These are phyloP conservation scores for Psidium guajava DNA, from an alignment of 345 rosid genomes.

Conservation along the genomic window DNA sequence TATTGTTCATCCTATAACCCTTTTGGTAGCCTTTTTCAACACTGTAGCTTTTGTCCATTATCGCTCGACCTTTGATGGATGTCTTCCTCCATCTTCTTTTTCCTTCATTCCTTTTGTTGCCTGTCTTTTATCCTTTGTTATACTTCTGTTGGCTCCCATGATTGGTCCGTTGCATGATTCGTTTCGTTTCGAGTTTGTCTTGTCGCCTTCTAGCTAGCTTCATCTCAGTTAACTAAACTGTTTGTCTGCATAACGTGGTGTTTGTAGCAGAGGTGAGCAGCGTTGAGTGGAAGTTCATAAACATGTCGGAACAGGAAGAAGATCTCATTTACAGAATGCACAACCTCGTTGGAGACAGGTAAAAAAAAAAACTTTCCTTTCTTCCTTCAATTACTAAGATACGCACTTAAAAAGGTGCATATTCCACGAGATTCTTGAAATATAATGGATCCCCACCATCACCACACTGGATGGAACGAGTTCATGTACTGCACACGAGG, in stretches of 20 bases:
- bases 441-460: not conserved
- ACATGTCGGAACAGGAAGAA: slow-evolving; percentile 81
- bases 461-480: not conserved
- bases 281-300: slow-evolving; percentile 70
- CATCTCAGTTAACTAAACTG: not conserved
- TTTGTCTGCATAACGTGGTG: not conserved
- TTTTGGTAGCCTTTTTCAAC: not conserved
- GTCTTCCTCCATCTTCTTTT: not conserved
- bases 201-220: not conserved
- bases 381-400: not conserved
- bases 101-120: not conserved
- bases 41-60: not conserved
- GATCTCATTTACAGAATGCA: slow-evolving; percentile 82
- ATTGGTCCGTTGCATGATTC: not conserved
- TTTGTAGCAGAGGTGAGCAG: slow-evolving; percentile 66
- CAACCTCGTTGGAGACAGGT: slow-evolving; percentile 85
- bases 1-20: not conserved
- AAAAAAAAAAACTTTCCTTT: not conserved
- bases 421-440: not conserved
- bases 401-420: not conserved
- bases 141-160: not conserved
- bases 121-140: not conserved
- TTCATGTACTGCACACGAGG: not conserved
- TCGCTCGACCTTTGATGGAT: not conserved
- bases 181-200: not conserved